Evolutionary conservation across 176 grass and related monocot genomes (phyloP).

Genomic region (Aegilops tauschii): DNA sequence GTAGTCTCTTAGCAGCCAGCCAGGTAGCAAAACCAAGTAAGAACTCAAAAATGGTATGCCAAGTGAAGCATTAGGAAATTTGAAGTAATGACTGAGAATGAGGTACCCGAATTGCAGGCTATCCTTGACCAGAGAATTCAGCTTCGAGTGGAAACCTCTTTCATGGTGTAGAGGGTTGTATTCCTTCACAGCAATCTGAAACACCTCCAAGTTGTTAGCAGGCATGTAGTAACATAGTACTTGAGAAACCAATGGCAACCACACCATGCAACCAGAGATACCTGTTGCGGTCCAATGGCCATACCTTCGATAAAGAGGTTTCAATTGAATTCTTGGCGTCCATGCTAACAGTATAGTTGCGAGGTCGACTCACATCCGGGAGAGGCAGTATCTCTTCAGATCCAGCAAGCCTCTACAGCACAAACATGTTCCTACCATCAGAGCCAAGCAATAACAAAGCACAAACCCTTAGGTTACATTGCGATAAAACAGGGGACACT

Average conservation of each 20-base stretch:
- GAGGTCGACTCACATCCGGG: slow-evolving; percentile 35
- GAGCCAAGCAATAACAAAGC: background rate
- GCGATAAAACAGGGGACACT: background rate
- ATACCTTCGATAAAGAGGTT: slow-evolving; percentile 73
- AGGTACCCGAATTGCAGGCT: slow-evolving; percentile 85
- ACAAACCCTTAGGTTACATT: background rate
- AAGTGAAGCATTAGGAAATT: background rate
- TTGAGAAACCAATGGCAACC: background rate
- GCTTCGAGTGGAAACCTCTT: slow-evolving; percentile 85
- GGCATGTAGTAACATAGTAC: background rate
- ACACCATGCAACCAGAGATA: background rate
- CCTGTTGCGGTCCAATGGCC: background rate
- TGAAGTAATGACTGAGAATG: background rate
- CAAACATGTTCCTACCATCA: slow-evolving; percentile 21
- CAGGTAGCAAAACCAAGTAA: background rate
- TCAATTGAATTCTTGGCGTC: slow-evolving; percentile 60
- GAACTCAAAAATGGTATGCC: background rate
- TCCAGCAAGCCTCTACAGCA: slow-evolving; percentile 78
- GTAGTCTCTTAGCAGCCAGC: background rate
- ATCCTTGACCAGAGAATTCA: slow-evolving; percentile 70
- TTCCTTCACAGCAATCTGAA: slow-evolving; percentile 73
- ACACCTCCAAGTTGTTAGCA: slow-evolving; percentile 13
- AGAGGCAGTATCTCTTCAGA: slow-evolving; percentile 87
- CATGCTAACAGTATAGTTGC: slow-evolving; percentile 34
- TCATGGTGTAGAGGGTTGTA: slow-evolving; percentile 96